Evolutionary conservation across 2,329 filamentous ascomycete species (phyloP), one percentile per base, ranked within the genome.

Genomic region (Aureobasidium namibiae): DNA sequence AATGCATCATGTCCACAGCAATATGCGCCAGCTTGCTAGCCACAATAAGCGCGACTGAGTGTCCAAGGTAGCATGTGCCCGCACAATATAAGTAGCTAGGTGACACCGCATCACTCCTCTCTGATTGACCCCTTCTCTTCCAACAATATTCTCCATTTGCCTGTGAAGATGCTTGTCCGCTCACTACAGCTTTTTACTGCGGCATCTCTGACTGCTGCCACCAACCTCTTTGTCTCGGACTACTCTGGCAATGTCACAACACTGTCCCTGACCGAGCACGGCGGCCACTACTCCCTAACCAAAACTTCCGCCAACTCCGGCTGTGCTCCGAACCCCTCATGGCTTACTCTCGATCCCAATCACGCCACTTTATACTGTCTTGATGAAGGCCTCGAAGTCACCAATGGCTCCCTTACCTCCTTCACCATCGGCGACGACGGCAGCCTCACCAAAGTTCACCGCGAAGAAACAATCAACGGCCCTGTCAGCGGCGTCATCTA

Each of bases 281-380:
- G 67, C 38, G 67, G 66, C 34, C 63, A 58, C n/a, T 71, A 72
- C 62, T 66, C 66, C 59, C 75, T 85, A 61, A 69, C 73, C 64
- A 66, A 70, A 21, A 69, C 79, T 18, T 75, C 75, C 54, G 75
- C 74, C 23, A 74, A 73, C 54, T 73, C 72, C 5, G 72, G 73
- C 34, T 86, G 83, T 69, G 80, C 75, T 10, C 70, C 74, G 1
- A 80, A 78, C 61, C 80, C 84, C 5, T 80, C 82, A 11, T 88
- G 84, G 83, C 72, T 87, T 60, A 80, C 81, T 21, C 74, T 84
- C 21, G 80, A 84, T 66, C 69, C 74, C 60, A 66, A 72, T 46
- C 75, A 77, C 61, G 73, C 74, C 23, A 69, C 76, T 13, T 72
- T 88, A 11, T 84, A 82, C 72, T 87, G 84, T 70, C 65, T 82